Evolutionary conservation across 768 basidiomycete species (phyloP).

Genomic region (Pisolithus tinctorius): DNA sequence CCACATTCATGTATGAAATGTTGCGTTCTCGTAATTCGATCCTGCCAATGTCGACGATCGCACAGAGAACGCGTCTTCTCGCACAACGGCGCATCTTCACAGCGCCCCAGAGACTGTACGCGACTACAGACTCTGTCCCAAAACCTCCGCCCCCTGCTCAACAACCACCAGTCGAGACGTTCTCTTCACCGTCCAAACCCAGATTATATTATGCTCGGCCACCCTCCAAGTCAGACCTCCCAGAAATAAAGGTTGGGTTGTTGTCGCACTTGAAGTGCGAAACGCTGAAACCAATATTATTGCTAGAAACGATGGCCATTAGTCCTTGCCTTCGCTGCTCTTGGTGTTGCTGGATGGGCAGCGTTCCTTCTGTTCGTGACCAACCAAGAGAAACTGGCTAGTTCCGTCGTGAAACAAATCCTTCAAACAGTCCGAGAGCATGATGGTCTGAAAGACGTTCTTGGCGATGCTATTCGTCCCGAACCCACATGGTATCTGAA

Average conservation of each 20-base stretch:
- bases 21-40: neutral
- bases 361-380: constrained; percentile 63
- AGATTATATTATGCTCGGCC: constrained; percentile 40
- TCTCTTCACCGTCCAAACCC: constrained; percentile 39
- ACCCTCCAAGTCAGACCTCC: constrained; percentile 31
- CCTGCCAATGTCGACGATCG: constrained; percentile 10
- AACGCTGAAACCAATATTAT: neutral
- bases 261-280: neutral
- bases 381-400: constrained; percentile 73
- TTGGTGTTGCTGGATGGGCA: constrained; percentile 60
- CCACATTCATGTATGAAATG: neutral
- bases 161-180: constrained; percentile 31
- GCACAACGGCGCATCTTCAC: constrained; percentile 6
- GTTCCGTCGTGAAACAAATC: constrained; percentile 65
- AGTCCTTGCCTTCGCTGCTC: constrained; percentile 38
- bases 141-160: constrained; percentile 21
- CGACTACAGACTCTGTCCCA: constrained; percentile 15
- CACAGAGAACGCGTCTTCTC: constrained; percentile 7
- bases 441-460: constrained; percentile 38
- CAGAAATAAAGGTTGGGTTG: constrained; percentile 31
- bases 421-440: constrained; percentile 53
- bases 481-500: constrained; percentile 50
- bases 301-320: constrained; percentile 49
- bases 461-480: constrained; percentile 52
- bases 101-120: constrained; percentile 9